Evolutionary conservation across 176 grass and related monocot genomes (phyloP), one percentile per base, ranked within the genome.

Genomic region (Zizania latifolia): DNA sequence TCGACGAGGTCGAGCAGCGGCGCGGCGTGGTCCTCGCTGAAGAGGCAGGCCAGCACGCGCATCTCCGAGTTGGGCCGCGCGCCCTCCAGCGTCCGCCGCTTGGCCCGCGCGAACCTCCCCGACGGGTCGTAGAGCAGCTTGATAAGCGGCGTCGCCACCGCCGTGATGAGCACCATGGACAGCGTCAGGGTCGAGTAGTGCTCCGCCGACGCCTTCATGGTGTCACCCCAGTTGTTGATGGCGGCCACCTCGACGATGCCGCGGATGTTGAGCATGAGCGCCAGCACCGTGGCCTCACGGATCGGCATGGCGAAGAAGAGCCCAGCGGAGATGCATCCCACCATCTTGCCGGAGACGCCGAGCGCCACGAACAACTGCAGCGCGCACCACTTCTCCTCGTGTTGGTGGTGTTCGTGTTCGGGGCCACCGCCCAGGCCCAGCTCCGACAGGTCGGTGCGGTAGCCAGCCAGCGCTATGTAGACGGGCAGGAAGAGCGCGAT

Each of bases 141-240:
- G 79, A 92, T 86, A 7, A 96, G 71, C 30, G 84, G 82, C 62
- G 78, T 88, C 9, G 55, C 33, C 11, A 60, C 23, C 2, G 68
- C 78, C 65, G 86, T 89, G 78, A 92, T 74, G 21, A 80, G 2
- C 78, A 92, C 22, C 63, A 88, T 63, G 0, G 78, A 86, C 5
- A 88, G 1, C 13, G 58, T 88, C 53, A 92, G 75, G 24, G 81
- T 50, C 7, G 85, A 85, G 78, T 82, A 85, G 46, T 92, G 85
- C 37, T 85, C 71, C 17, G 38, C 61, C 59, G 85, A 70, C 5
- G 73, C 82, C 37, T 82, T 79, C 89, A 92, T 87, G 23, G 62
- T 50, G 70, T 87, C 84, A 2, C 84, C 93, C 89, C 81, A 96
- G 71, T 89, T 90, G 66, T 90, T 92, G 60, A 96, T 92, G 61